Evolutionary conservation across 148 eudicot genomes (phyloP), one percentile per base, ranked within the genome.

Genomic region (Vaccinium macrocarpon): DNA sequence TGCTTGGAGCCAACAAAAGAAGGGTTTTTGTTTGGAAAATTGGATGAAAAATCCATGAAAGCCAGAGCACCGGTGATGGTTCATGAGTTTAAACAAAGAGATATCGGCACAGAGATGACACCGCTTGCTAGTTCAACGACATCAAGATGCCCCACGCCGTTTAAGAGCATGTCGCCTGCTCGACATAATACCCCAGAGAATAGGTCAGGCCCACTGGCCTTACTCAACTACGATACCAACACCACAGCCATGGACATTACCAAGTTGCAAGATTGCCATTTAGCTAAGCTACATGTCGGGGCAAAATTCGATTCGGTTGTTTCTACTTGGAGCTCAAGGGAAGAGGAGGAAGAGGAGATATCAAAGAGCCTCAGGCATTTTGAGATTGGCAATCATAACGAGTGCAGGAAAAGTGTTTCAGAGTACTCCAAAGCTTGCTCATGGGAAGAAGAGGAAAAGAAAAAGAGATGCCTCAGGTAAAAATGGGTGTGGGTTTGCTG

Each of bases 331-430:
- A 92, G 94, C 82, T 88, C 98, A 3, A 94, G 90, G 84, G 96
- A 94, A 74, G 98, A 95, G 86, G 98, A 95, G 82, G 98, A 95
- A 83, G 98, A 95, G 84, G 98, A 95, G 59, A 87, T 94, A 53
- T 95, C 98, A 3, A 95, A 95, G 95, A 95, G 98, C 83, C 87
- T 95, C 85, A 90, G 98, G 83, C 98, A 94, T 84, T 95, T 92
- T 87, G 98, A 94, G 86, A 86, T 92, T 79, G 91, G 84, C n/a
- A 83, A 82, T 55, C 82, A 82, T 68, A 68, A 68, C 29, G 91
- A 88, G 68, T 87, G 88, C 27, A 84, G 92, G 83, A 92, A 84
- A 61, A 94, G 94, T 84, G 88, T 90, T 82, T 93, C 93, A 0
- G 98, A 92, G 86, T 6, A 72, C 49, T 82, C 93, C 61, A 93